Percentiles rank a stretch among this genome's conserved stretches.
phyloP scores from a whole-genome alignment of 2,329 filamentous ascomycete genomes.

The Trichophyton benhamiae region DNA sequence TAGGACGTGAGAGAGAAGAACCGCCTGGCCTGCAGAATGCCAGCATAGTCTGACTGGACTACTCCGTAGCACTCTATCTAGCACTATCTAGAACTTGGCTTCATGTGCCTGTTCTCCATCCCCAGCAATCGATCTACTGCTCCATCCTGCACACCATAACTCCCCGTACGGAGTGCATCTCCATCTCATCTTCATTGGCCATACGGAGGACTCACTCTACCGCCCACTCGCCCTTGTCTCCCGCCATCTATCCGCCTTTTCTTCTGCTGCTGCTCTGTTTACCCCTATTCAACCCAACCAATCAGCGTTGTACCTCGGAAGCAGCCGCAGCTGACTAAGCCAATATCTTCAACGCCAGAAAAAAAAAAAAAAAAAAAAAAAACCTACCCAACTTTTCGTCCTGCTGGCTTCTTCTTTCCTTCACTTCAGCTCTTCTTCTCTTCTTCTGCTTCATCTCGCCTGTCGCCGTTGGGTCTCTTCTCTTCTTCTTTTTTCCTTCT shows the following conservation, averaged over 20 bases:
- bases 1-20: no score
- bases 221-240: no score
- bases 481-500: not conserved
- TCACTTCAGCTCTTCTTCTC: not conserved
- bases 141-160: no score
- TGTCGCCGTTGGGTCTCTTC: not conserved
- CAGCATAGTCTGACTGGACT: not conserved
- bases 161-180: no score
- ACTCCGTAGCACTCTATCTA: no score
- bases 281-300: not conserved
- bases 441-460: not conserved
- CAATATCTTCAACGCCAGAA: not conserved
- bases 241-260: not conserved
- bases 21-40: no score
- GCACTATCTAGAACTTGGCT: not conserved
- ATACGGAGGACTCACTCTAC: no score
- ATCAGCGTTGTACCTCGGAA: not conserved
- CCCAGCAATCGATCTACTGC: no score
- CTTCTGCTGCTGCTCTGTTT: not conserved
- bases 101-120: not conserved
- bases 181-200: no score
- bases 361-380: constrained; percentile 3
- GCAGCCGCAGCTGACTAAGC: not conserved
- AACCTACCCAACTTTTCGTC: not conserved
- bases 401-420: not conserved